phyloP scores from a whole-genome alignment of 768 basidiomycete species.

The Leccinum sublutescens region DNA sequence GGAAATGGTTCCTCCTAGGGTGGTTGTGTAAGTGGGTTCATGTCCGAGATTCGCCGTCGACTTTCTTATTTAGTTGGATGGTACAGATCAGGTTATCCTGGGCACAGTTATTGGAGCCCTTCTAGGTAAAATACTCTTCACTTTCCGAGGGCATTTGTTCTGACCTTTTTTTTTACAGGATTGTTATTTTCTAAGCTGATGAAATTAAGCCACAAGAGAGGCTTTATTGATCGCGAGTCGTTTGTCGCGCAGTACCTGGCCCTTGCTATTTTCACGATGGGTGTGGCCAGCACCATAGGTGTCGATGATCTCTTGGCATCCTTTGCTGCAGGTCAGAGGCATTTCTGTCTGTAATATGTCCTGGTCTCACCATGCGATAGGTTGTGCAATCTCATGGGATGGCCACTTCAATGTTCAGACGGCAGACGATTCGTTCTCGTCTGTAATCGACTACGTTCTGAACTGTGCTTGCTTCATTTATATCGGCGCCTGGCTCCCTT shows the following conservation, averaged over 20 bases:
- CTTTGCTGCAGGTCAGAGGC: conserved; percentile 70
- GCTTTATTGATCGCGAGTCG: conserved; percentile 77
- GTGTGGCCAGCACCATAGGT: conserved; percentile 77
- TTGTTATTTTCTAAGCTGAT: conserved; percentile 69
- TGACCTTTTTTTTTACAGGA: conserved; percentile 40
- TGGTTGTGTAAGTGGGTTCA: conserved; percentile 55
- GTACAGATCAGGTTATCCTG: conserved; percentile 74
- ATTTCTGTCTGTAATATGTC: neutral
- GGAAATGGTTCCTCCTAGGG: conserved; percentile 83
- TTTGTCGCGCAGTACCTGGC: conserved; percentile 85
- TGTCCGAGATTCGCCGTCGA: neutral
- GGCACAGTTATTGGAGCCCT: conserved; percentile 69
- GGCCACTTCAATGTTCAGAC: conserved; percentile 77
- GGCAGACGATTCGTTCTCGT: conserved; percentile 84
- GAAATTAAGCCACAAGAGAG: conserved; percentile 60
- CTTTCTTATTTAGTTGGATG: conserved; percentile 2
- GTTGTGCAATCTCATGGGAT: conserved; percentile 91
- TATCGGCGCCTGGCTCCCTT: conserved; percentile 85
- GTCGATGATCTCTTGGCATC: conserved; percentile 88
- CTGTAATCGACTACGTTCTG: conserved; percentile 85
- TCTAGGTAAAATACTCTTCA: conserved; percentile 34
- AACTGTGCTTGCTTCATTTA: conserved; percentile 82
- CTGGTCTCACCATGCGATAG: conserved; percentile 37
- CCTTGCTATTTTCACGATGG: conserved; percentile 69
- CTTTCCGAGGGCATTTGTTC: neutral